Evolutionary conservation across 192 early-diverging fungal species (phyloP).

Genomic region (Gaertneriomyces sp.): DNA sequence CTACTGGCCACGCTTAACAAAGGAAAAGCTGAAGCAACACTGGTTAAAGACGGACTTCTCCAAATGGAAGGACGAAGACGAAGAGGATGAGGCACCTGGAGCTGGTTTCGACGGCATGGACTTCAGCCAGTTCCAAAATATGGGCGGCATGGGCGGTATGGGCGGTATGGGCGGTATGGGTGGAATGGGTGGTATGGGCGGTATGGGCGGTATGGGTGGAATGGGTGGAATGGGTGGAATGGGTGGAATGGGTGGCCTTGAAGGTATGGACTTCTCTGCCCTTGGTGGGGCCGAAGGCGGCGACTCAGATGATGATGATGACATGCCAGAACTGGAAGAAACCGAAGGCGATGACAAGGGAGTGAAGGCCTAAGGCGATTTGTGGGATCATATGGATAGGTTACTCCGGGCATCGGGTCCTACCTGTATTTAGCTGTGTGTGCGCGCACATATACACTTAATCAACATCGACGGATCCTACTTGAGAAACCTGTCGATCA

Average conservation of each 20-base stretch:
- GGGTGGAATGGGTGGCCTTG: background rate
- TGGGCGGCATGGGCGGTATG: conserved; percentile 59
- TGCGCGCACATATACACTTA: no score
- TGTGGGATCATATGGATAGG: no score
- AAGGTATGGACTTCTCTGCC: no score
- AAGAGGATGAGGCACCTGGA: conserved; percentile 56
- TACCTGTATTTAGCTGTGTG: no score
- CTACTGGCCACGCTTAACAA: conserved; percentile 85
- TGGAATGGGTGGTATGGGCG: conserved; percentile 50
- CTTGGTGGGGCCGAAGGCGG: no score
- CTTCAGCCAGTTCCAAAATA: conserved; percentile 53
- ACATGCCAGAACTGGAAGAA: no score
- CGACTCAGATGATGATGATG: no score
- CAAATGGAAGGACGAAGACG: conserved; percentile 91
- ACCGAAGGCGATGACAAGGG: no score
- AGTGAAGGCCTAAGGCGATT: no score
- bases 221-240: conserved; percentile 56
- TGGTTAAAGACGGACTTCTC: conserved; percentile 90
- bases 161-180: conserved; percentile 55
- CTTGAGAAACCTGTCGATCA: no score
- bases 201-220: conserved; percentile 41
- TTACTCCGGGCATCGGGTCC: no score
- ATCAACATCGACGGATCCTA: no score
- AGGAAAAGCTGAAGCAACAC: conserved; percentile 60
- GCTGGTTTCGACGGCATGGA: conserved; percentile 57